phyloP scores from a whole-genome alignment of 176 grass and related monocot genomes.

The Dendrocalamus sinicus region DNA sequence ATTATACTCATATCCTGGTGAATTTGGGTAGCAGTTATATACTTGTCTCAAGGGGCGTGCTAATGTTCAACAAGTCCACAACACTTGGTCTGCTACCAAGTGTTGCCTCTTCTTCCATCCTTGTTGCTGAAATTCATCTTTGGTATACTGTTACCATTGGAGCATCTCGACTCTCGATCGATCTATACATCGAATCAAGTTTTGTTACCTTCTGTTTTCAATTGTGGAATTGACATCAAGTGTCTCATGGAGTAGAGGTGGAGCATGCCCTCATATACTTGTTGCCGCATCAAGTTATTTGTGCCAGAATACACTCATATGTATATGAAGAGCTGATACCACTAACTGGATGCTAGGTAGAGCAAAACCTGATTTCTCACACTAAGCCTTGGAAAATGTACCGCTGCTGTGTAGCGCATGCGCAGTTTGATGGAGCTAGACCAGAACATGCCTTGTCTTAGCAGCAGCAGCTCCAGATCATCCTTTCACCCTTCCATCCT shows the following conservation, averaged over 20 bases:
- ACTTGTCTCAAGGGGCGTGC: neutral
- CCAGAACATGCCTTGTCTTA: neutral
- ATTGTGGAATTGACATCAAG: no score
- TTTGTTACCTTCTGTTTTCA: no score
- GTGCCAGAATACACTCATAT: no score
- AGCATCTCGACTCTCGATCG: conserved; percentile 1
- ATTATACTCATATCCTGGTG: neutral
- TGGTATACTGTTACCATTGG: neutral
- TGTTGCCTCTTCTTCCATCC: neutral
- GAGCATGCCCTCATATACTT: no score
- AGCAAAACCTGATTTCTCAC: no score
- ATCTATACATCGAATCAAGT: neutral
- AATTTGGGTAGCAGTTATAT: neutral
- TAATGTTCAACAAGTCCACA: neutral
- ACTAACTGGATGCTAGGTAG: no score
- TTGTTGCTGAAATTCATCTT: neutral
- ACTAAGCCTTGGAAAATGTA: no score
- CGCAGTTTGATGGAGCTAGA: no score
- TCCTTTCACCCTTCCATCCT: conserved; percentile 11
- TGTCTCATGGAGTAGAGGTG: no score
- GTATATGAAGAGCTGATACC: no score
- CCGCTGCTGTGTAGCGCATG: no score
- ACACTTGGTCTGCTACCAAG: neutral
- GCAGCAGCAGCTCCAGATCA: conserved; percentile 1
- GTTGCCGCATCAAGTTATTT: no score